These are phyloP conservation scores for Alternaria ventricosa DNA, from an alignment of 2,329 filamentous ascomycete genomes.

Conservation along the genomic window DNA sequence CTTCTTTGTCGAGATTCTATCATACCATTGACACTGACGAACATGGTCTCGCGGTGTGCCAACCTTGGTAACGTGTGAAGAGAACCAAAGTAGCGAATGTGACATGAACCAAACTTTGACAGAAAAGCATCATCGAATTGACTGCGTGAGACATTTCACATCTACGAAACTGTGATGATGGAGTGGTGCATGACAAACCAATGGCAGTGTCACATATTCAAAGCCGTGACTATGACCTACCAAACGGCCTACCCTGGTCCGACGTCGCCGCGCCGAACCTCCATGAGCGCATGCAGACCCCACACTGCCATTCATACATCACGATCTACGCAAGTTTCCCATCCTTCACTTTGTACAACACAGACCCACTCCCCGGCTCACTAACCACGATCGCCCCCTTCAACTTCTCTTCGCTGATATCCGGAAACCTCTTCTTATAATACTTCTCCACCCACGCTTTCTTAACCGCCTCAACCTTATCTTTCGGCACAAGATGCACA, in stretches of 20 bases:
- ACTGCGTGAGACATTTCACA: neutral
- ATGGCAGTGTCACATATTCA: neutral
- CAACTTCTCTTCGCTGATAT: constrained; percentile 74
- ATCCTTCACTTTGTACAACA: constrained; percentile 44
- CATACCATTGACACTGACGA: neutral
- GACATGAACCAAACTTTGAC: neutral
- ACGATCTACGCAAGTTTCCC: constrained; percentile 34
- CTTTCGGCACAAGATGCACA: constrained; percentile 86
- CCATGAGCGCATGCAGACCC: neutral
- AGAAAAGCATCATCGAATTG: neutral
- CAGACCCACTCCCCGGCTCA: constrained; percentile 76
- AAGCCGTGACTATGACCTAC: neutral
- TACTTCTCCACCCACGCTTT: constrained; percentile 81
- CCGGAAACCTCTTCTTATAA: constrained; percentile 74
- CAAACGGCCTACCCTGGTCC: neutral
- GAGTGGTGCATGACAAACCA: neutral
- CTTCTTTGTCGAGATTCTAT: neutral
- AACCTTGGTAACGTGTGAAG: neutral
- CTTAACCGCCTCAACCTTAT: constrained; percentile 80
- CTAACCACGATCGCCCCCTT: constrained; percentile 85
- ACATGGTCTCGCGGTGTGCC: neutral
- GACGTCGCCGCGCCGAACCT: neutral
- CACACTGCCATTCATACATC: neutral
- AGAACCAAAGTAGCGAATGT: neutral
- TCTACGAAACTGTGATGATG: neutral